Conservation (phyloP, 805 yeast genomes). For the Ogataea neopini region DNA sequence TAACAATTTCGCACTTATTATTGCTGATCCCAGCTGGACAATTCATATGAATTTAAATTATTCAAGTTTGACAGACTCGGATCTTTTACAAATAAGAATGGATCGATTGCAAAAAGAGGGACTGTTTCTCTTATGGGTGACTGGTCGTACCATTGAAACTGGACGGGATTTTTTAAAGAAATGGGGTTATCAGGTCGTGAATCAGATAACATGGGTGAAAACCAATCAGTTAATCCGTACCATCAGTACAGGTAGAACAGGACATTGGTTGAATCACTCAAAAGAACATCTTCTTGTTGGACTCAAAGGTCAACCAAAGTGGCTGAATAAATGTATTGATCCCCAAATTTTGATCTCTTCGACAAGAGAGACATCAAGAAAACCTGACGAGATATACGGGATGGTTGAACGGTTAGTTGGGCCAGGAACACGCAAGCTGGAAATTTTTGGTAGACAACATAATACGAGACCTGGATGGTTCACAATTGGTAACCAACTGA, state of each 20-base stretch:
- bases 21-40: slow-evolving; percentile 97
- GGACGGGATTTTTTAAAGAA: slow-evolving; percentile 73
- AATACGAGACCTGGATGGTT: slow-evolving; percentile 91
- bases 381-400: slow-evolving; percentile 89
- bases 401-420: slow-evolving; percentile 87
- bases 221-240: slow-evolving; percentile 86
- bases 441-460: slow-evolving; percentile 86
- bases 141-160: slow-evolving; percentile 88
- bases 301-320: slow-evolving; percentile 72
- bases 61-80: slow-evolving; percentile 77
- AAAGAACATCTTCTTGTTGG: slow-evolving; percentile 91
- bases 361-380: slow-evolving; percentile 85
- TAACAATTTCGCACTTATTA: slow-evolving; percentile 69
- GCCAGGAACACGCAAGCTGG: slow-evolving; percentile 71
- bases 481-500: slow-evolving; percentile 76
- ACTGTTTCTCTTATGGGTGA: slow-evolving; percentile 84
- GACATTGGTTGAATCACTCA: slow-evolving; percentile 95
- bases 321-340: slow-evolving; percentile 70
- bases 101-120: slow-evolving; percentile 80
- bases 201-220: slow-evolving; percentile 89
- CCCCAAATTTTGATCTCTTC: slow-evolving; percentile 76
- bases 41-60: slow-evolving; percentile 85
- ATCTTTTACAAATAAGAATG: slow-evolving; percentile 65
- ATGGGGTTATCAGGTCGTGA: slow-evolving; percentile 82
- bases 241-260: slow-evolving; percentile 93